Conservation (phyloP, 2,329 filamentous ascomycete genomes). For the Didymella arachidicola region DNA sequence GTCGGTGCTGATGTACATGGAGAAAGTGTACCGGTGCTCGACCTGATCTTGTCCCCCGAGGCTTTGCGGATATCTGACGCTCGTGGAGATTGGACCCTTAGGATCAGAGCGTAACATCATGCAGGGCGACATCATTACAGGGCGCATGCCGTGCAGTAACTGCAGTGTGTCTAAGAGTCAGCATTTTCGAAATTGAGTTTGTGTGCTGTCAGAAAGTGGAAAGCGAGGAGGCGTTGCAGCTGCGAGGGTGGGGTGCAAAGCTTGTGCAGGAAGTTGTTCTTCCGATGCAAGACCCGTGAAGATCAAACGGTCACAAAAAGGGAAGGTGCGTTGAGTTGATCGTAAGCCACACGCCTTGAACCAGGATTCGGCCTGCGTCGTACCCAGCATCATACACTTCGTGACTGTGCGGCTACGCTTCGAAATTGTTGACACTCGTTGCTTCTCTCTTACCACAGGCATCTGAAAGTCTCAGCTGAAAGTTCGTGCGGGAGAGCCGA, state of each 20-base stretch:
- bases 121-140: constrained; percentile 18
- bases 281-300: constrained; percentile 18
- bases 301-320: constrained; percentile 23
- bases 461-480: constrained; percentile 13
- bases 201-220: constrained; percentile 8
- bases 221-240: constrained; percentile 7
- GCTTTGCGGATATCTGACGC: constrained; percentile 8
- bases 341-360: constrained; percentile 22
- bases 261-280: constrained; percentile 17
- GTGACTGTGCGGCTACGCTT: background rate
- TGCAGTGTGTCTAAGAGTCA: constrained; percentile 8
- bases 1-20: constrained; percentile 2
- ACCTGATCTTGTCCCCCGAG: constrained; percentile 6
- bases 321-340: constrained; percentile 25
- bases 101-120: constrained; percentile 14
- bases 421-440: constrained; percentile 1
- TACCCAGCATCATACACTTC: constrained; percentile 5
- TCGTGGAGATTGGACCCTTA: constrained; percentile 14
- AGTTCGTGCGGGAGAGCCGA: constrained; percentile 7
- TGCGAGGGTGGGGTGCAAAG: constrained; percentile 14
- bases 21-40: constrained; percentile 17
- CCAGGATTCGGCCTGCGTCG: constrained; percentile 19
- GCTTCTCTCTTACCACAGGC: constrained; percentile 12
- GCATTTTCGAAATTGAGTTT: constrained; percentile 10
- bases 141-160: constrained; percentile 7